These are phyloP conservation scores for Tetrapisispora pingtungensis DNA, from an alignment of 805 yeast genomes.

Conservation along the genomic window DNA sequence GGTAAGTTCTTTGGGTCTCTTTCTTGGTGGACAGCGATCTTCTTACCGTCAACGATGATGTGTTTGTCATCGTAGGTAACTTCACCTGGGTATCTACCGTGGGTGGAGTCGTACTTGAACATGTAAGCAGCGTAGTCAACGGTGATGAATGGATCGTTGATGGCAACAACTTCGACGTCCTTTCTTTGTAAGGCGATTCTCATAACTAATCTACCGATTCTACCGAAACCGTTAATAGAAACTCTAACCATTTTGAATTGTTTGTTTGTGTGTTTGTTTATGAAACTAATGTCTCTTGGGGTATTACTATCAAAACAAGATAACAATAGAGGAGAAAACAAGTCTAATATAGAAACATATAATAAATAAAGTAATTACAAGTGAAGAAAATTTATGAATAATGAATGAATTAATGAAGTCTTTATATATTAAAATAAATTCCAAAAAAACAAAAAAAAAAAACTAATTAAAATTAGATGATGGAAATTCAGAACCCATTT, in stretches of 20 bases:
- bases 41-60: slow-evolving; percentile 44
- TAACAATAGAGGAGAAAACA: neutral
- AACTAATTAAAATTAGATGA: too few relatives aligned
- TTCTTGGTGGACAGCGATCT: slow-evolving; percentile 47
- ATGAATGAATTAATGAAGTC: neutral
- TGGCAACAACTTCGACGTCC: slow-evolving; percentile 48
- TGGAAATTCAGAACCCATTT: too few relatives aligned
- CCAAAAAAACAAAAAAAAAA: neutral
- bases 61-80: slow-evolving; percentile 43
- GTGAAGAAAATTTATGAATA: neutral
- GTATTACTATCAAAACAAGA: neutral
- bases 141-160: slow-evolving; percentile 62
- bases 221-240: slow-evolving; percentile 68
- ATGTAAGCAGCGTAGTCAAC: slow-evolving; percentile 63
- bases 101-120: slow-evolving; percentile 69
- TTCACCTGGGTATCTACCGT: slow-evolving; percentile 53
- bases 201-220: slow-evolving; percentile 60
- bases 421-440: neutral
- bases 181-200: slow-evolving; percentile 50
- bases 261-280: slow-evolving; percentile 5
- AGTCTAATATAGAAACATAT: neutral
- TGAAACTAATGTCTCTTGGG: slow-evolving; percentile 10
- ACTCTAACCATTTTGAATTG: slow-evolving; percentile 29
- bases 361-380: neutral
- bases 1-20: slow-evolving; percentile 60